Conservation (phyloP, 2,329 filamentous ascomycete species). For the Sporothrix dimorphospora region DNA sequence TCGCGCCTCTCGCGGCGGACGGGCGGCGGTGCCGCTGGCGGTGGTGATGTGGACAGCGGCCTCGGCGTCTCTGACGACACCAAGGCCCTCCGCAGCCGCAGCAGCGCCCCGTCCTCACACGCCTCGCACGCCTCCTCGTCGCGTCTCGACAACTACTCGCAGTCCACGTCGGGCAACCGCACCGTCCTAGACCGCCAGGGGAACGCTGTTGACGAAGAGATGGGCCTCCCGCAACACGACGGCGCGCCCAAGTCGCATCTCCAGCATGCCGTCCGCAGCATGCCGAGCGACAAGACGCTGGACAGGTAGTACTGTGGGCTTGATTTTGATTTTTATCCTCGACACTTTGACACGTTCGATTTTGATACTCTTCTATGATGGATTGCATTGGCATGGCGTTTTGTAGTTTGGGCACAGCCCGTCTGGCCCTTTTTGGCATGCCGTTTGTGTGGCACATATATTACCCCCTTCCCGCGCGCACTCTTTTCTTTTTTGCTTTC, state of each 20-base stretch:
- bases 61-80: neutral
- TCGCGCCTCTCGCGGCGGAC: neutral
- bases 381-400: conserved; percentile 9
- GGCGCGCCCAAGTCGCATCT: neutral
- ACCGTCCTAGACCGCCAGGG: neutral
- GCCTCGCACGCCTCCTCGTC: neutral
- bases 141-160: neutral
- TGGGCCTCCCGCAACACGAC: neutral
- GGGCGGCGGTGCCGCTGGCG: neutral
- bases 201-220: conserved; percentile 3
- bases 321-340: neutral
- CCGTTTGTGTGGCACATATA: conserved; percentile 1
- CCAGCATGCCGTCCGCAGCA: neutral
- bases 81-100: neutral
- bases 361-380: neutral
- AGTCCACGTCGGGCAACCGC: neutral
- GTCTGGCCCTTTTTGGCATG: too few relatives aligned
- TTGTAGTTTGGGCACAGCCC: neutral
- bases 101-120: neutral
- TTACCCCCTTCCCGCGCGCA: neutral
- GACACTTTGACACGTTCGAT: too few relatives aligned
- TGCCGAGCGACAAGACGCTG: neutral
- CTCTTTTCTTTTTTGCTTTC: neutral
- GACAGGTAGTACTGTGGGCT: neutral
- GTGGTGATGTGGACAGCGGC: neutral